These are phyloP conservation scores for Aspergillus phoenicis DNA, from an alignment of 2,329 filamentous ascomycete species.

Conservation along the genomic window DNA sequence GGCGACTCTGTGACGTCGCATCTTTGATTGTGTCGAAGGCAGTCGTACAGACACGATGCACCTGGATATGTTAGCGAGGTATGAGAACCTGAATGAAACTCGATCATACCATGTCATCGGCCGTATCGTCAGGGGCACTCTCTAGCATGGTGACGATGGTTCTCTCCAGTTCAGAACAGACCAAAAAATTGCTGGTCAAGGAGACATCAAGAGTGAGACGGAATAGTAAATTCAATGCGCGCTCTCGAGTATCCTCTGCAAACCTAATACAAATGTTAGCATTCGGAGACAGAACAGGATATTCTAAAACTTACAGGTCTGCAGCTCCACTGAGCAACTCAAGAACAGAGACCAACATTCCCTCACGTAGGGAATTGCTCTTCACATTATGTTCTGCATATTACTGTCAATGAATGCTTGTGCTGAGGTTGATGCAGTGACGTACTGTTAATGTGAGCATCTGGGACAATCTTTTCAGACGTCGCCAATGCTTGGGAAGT, in stretches of 20 bases:
- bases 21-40: conserved; percentile 42
- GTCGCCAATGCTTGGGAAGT: conserved; percentile 47
- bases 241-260: conserved; percentile 34
- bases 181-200: conserved; percentile 30
- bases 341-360: conserved; percentile 37
- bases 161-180: conserved; percentile 38
- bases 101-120: conserved; percentile 27
- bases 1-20: conserved; percentile 40
- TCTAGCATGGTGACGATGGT: conserved; percentile 37
- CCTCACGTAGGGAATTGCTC: conserved; percentile 18
- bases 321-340: conserved; percentile 35
- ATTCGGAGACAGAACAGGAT: background rate
- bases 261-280: conserved; percentile 32
- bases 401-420: conserved; percentile 1
- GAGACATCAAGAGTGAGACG: conserved; percentile 42
- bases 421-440: background rate
- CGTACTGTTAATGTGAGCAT: conserved; percentile 26
- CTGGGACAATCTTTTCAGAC: conserved; percentile 31
- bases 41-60: conserved; percentile 30
- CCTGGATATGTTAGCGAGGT: conserved; percentile 27
- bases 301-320: conserved; percentile 30
- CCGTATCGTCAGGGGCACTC: conserved; percentile 23
- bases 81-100: background rate
- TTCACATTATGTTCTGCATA: conserved; percentile 20
- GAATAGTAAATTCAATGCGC: conserved; percentile 36